These are phyloP conservation scores for Morella rubra DNA, from an alignment of 306 rosid genomes.

Conservation along the genomic window DNA sequence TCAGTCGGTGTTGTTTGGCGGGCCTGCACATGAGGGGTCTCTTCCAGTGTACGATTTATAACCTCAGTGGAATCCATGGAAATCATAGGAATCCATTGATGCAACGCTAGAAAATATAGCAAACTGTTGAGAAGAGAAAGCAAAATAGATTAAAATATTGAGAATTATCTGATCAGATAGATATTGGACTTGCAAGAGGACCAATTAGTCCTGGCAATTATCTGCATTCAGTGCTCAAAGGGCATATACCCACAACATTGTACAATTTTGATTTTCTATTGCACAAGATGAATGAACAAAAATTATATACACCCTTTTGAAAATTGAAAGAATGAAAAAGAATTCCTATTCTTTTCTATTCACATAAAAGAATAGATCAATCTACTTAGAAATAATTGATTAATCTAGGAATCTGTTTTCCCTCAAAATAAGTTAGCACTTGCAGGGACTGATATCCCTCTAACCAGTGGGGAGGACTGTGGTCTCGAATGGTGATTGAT, in stretches of 20 bases:
- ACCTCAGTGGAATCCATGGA: not conserved
- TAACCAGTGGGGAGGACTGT: constrained; percentile 44
- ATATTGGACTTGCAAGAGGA: not conserved
- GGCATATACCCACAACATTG: constrained; percentile 40
- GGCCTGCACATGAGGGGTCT: not conserved
- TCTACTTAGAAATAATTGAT: no score
- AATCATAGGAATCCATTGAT: not conserved
- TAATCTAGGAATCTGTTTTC: constrained; percentile 30
- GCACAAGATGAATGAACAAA: constrained; percentile 42
- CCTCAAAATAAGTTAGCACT: constrained; percentile 31
- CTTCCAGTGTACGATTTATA: not conserved
- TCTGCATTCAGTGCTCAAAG: constrained; percentile 19
- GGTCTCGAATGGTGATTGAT: constrained; percentile 31
- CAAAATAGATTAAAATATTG: not conserved
- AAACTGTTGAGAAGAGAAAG: not conserved
- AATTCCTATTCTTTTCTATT: constrained; percentile 51
- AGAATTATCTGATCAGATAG: not conserved
- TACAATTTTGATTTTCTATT: constrained; percentile 40
- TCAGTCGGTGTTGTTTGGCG: not conserved
- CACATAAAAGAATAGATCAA: constrained; percentile 54
- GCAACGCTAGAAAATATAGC: not conserved
- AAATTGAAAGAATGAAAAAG: constrained; percentile 40
- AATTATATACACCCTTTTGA: constrained; percentile 36
- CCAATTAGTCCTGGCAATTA: no score
- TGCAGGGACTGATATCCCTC: constrained; percentile 46